These are phyloP conservation scores for Marvania coccoides DNA, from an alignment of 139 green algal species.

Conservation along the genomic window DNA sequence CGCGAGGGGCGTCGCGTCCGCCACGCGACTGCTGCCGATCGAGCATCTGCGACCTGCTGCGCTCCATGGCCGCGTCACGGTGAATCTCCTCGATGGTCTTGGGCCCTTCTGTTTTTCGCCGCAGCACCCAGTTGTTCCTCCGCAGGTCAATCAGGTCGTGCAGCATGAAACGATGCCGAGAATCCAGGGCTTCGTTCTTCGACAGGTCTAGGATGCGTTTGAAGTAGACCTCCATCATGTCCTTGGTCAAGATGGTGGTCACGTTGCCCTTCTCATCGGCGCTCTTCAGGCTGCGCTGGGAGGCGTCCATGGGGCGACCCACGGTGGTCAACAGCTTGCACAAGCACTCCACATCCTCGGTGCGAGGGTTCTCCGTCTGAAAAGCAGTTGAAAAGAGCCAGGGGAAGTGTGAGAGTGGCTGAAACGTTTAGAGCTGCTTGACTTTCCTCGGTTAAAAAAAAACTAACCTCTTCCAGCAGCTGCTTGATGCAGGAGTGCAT, in stretches of 20 bases:
- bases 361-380: slow-evolving; percentile 42
- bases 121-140: slow-evolving; percentile 47
- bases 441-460: neutral
- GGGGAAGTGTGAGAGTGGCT: too few relatives aligned
- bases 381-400: too few relatives aligned
- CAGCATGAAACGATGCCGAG: slow-evolving; percentile 78
- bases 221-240: slow-evolving; percentile 82
- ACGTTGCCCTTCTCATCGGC: neutral
- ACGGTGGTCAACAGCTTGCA: slow-evolving; percentile 91
- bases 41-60: slow-evolving; percentile 11
- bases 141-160: slow-evolving; percentile 53
- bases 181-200: slow-evolving; percentile 55
- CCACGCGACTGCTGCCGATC: slow-evolving; percentile 16
- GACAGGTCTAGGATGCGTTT: slow-evolving; percentile 54
- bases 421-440: too few relatives aligned
- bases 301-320: slow-evolving; percentile 54
- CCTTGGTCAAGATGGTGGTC: neutral
- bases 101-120: slow-evolving; percentile 79
- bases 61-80: slow-evolving; percentile 30
- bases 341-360: slow-evolving; percentile 94
- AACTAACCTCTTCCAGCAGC: slow-evolving; percentile 44
- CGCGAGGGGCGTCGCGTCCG: neutral
- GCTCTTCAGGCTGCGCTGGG: slow-evolving; percentile 14
- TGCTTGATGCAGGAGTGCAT: slow-evolving; percentile 87
- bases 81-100: slow-evolving; percentile 83